Base-by-base conservation (phyloP, 2,329 filamentous ascomycete genomes). In the Aspergillus aculeatus region DNA sequence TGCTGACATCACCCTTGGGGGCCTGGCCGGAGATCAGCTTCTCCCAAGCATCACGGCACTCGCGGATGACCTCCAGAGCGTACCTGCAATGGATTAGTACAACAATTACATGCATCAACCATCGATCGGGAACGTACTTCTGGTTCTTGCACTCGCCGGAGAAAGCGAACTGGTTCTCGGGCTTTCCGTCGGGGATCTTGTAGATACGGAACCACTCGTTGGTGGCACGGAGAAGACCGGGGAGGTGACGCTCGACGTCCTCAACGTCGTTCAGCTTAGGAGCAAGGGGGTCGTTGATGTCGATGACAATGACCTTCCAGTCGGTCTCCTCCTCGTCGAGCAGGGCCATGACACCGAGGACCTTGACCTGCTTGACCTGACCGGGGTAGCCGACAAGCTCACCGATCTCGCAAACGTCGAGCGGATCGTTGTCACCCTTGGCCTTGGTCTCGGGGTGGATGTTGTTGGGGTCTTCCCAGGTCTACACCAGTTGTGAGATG, bases 161-260 rank as follows among this genome's bases (percentile, higher is more conserved):
- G 85, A 99, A 99, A 74, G 95, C 95, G 77, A 99, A 99, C 84
- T 98, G 95, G 88, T 99, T 99, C 90, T 99, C 95, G 73, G 94
- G 93, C 92, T 99, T 99, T 85, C 95, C 95, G 77, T 99, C 95
- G 77, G 95, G 95, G 82, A 99, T 99, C 87, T 99, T 99, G 90
- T 99, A 99, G 87, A 99, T 99, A 80, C 95, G 92, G 92, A 99
- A 99, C 95, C 95, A 99, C 85, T 99, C 95, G 77, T 99, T 99
- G 77, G 94, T 98, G 76, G 95, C 95, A 70, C 95, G 90, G 78
- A 99, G 86, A 62, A 99, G 91, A 72, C 95, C 95, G 62, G 95
- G 95, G 60, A 99, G 89, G 84, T 98, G 95, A 76, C 94, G 89
- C 87, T 99, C 95, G 70, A 99, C 95, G 77, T 99, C 95, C 86